Conservation (phyloP, 1,284 basidiomycete species). For the Trametes versicolor region DNA sequence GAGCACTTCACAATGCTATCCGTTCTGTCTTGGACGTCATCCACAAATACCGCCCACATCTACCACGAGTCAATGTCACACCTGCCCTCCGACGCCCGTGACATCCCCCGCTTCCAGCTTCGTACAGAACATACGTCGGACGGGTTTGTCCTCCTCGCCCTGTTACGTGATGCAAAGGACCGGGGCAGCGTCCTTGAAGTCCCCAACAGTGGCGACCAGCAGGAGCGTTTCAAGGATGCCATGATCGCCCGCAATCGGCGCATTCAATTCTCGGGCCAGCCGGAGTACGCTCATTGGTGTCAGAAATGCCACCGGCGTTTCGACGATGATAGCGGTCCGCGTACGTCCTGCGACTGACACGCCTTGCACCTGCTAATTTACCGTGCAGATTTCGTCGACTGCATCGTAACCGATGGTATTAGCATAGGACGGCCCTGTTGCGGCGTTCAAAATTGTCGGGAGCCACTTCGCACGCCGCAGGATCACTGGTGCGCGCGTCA, state of each 20-base stretch:
- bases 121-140: slow-evolving; percentile 45
- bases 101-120: slow-evolving; percentile 17
- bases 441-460: slow-evolving; percentile 36
- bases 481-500: slow-evolving; percentile 43
- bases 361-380: background rate
- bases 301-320: slow-evolving; percentile 35
- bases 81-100: background rate
- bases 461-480: slow-evolving; percentile 34
- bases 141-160: slow-evolving; percentile 39
- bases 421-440: slow-evolving; percentile 45
- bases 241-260: slow-evolving; percentile 14
- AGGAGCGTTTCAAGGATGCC: slow-evolving; percentile 8
- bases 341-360: slow-evolving; percentile 18
- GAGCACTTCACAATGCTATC: background rate
- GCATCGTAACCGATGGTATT: slow-evolving; percentile 45
- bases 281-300: slow-evolving; percentile 41
- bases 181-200: slow-evolving; percentile 31
- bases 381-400: slow-evolving; percentile 37
- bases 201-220: slow-evolving; percentile 38
- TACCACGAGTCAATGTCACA: slow-evolving; percentile 6
- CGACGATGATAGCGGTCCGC: slow-evolving; percentile 22
- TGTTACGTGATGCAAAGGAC: slow-evolving; percentile 35
- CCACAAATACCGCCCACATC: slow-evolving; percentile 10
- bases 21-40: slow-evolving; percentile 13
- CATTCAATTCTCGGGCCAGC: slow-evolving; percentile 35